Percentiles rank a stretch among this genome's conserved stretches.
These are phyloP conservation scores for Daldinia caldariorum DNA, from an alignment of 495 filamentous ascomycete species.

Conservation along the genomic window DNA sequence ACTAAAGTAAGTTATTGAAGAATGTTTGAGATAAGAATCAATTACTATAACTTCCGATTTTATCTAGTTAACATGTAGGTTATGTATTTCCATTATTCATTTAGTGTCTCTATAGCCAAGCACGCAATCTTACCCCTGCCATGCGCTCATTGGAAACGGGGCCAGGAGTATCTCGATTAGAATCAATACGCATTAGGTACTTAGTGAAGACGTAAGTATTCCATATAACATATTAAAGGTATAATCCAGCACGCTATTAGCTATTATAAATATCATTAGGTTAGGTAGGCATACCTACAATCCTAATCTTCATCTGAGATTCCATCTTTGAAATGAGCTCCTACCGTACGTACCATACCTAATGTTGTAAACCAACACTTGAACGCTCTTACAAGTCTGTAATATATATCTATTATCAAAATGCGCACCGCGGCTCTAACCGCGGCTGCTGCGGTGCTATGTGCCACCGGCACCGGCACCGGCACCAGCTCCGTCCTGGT, in stretches of 20 bases:
- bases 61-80: too few species aligned
- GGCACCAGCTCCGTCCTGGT: slow-evolving; percentile 6
- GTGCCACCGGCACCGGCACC: neutral
- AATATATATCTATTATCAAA: too few species aligned
- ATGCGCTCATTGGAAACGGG: slow-evolving; percentile 28
- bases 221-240: neutral
- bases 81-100: too few species aligned
- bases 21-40: too few species aligned
- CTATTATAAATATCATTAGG: neutral
- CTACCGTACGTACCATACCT: neutral
- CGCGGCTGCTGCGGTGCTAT: neutral
- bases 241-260: neutral
- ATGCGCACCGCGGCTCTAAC: slow-evolving; percentile 13
- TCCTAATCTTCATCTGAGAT: neutral
- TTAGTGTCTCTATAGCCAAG: slow-evolving; percentile 25
- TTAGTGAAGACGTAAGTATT: neutral
- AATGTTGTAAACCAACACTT: neutral
- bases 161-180: slow-evolving; percentile 14
- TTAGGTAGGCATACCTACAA: neutral
- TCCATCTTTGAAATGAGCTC: neutral
- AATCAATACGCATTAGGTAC: neutral
- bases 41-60: too few species aligned
- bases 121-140: slow-evolving; percentile 39
- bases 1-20: too few species aligned
- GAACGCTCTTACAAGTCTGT: neutral